These are phyloP conservation scores for Alternaria ventricosa DNA, from an alignment of 2,329 filamentous ascomycete species.

Conservation along the genomic window DNA sequence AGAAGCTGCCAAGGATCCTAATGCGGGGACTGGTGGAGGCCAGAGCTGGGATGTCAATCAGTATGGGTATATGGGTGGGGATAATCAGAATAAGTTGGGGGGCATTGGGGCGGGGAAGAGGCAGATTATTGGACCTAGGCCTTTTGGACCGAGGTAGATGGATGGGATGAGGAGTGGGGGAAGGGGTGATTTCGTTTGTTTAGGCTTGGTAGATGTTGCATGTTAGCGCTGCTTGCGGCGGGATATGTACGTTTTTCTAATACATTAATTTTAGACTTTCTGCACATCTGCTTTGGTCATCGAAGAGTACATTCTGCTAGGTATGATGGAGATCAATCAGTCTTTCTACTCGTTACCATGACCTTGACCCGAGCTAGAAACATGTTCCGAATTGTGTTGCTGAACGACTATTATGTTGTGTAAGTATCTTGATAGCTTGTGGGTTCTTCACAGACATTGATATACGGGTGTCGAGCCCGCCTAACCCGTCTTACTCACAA, in stretches of 20 bases:
- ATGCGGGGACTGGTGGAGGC: conserved; percentile 71
- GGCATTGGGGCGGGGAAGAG: conserved; percentile 67
- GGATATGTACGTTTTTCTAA: neutral
- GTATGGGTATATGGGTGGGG: conserved; percentile 78
- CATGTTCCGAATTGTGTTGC: too few species aligned
- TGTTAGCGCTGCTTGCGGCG: neutral
- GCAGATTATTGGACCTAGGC: conserved; percentile 80
- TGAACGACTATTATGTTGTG: too few species aligned
- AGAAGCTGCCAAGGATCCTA: conserved; percentile 59
- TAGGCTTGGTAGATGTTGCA: neutral
- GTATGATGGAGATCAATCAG: too few species aligned
- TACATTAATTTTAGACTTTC: neutral
- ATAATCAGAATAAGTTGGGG: conserved; percentile 72
- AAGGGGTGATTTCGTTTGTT: neutral
- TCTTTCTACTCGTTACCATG: too few species aligned
- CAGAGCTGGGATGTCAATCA: conserved; percentile 78
- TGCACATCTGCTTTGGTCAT: too few species aligned
- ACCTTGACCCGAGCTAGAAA: too few species aligned
- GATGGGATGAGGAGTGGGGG: neutral
- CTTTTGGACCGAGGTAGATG: conserved; percentile 52
- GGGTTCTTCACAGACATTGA: too few species aligned
- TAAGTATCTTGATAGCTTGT: too few species aligned
- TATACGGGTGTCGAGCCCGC: too few species aligned
- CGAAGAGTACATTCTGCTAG: too few species aligned
- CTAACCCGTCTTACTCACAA: neutral